Conservation (phyloP, 2,329 filamentous ascomycete species). For the Fusarium odoratissimum region DNA sequence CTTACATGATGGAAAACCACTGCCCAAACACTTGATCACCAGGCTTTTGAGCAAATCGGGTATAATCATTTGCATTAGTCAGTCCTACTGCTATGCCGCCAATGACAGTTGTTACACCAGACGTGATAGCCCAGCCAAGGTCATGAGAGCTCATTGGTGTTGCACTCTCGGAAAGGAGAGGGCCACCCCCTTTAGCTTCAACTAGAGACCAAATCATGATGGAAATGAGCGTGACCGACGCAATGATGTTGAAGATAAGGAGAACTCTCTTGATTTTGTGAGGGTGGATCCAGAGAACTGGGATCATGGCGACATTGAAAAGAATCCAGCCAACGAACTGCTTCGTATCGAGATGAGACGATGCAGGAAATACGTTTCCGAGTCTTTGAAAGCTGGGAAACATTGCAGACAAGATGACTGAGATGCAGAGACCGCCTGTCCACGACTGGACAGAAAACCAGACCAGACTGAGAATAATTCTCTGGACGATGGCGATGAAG, state of each 20-base stretch:
- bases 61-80: neutral
- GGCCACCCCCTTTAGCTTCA: neutral
- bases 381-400: neutral
- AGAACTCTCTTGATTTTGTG: neutral
- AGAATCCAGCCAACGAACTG: neutral
- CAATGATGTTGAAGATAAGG: neutral
- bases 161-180: neutral
- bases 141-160: neutral
- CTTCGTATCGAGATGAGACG: neutral
- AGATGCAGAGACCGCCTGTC: neutral
- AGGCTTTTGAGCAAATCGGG: neutral
- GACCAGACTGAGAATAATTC: neutral
- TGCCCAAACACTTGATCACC: neutral
- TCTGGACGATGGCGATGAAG: neutral
- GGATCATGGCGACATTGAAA: neutral
- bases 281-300: neutral
- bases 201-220: neutral
- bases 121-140: neutral
- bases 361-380: neutral
- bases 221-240: neutral
- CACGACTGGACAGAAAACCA: neutral
- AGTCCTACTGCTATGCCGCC: neutral
- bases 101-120: neutral
- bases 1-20: neutral
- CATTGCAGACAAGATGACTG: neutral